Conservation (phyloP, 1,284 basidiomycete genomes). For the Puccinia sorghi region DNA sequence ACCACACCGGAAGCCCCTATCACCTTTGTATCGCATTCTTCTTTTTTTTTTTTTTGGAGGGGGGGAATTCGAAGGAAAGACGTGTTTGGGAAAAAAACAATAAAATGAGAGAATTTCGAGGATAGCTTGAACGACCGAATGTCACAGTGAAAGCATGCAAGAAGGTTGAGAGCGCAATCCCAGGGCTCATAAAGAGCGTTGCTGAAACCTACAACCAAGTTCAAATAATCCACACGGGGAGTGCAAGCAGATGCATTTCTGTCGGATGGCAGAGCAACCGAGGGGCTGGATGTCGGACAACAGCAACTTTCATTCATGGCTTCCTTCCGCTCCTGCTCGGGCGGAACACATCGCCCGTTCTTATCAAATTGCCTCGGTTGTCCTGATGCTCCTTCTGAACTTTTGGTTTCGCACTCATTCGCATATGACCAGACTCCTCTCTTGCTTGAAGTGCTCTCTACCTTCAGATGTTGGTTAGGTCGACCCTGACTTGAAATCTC, state of each 20-base stretch:
- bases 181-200: neutral
- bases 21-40: neutral
- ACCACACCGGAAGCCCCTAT: constrained; percentile 3
- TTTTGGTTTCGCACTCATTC: no score
- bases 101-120: no score
- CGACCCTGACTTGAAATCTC: no score
- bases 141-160: neutral
- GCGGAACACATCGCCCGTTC: no score
- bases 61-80: neutral
- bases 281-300: constrained; percentile 6
- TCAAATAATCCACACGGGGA: neutral
- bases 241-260: neutral
- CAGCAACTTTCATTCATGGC: neutral
- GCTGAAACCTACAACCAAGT: neutral
- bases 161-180: neutral
- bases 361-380: no score
- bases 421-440: no score
- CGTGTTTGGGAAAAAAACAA: neutral
- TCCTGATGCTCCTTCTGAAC: no score
- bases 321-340: no score
- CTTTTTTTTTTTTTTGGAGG: neutral
- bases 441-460: no score
- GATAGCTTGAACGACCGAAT: neutral
- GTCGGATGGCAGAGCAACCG: constrained; percentile 4
- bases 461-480: no score